Evolutionary conservation across 108 stramenopile genomes (phyloP).

Genomic region (Cyclotella distinguenda): DNA sequence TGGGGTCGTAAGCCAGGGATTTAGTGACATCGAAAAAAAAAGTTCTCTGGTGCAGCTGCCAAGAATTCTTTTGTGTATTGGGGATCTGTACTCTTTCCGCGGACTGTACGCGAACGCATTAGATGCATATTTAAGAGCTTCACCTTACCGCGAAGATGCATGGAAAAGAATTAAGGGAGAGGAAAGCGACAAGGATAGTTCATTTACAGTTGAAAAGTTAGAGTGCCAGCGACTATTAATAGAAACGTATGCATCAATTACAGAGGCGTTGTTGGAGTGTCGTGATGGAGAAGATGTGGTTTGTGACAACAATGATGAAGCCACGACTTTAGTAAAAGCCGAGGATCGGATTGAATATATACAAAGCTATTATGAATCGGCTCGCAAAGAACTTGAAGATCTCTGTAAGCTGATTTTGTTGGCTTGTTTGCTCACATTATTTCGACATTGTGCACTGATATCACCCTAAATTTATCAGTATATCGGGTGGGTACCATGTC

Average conservation of each 20-base stretch:
- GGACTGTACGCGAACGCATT: constrained; percentile 67
- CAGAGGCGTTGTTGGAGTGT: constrained; percentile 73
- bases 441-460: too few relatives aligned
- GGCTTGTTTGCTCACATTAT: neutral
- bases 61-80: constrained; percentile 63
- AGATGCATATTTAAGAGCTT: constrained; percentile 70
- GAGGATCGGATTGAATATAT: constrained; percentile 65
- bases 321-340: constrained; percentile 53
- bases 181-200: constrained; percentile 7
- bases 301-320: constrained; percentile 51
- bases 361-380: constrained; percentile 75
- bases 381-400: constrained; percentile 62
- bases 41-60: constrained; percentile 66
- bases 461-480: constrained; percentile 40
- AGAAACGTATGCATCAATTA: constrained; percentile 67
- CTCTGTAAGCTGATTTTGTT: constrained; percentile 7
- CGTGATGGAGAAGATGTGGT: constrained; percentile 62
- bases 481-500: constrained; percentile 65
- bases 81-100: constrained; percentile 57
- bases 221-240: constrained; percentile 50
- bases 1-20: neutral
- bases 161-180: constrained; percentile 30
- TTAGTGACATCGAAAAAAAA: constrained; percentile 4
- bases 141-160: constrained; percentile 56
- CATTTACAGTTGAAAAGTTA: constrained; percentile 45